These are phyloP conservation scores for Xylaria nigripes DNA, from an alignment of 495 filamentous ascomycete species.

Conservation along the genomic window DNA sequence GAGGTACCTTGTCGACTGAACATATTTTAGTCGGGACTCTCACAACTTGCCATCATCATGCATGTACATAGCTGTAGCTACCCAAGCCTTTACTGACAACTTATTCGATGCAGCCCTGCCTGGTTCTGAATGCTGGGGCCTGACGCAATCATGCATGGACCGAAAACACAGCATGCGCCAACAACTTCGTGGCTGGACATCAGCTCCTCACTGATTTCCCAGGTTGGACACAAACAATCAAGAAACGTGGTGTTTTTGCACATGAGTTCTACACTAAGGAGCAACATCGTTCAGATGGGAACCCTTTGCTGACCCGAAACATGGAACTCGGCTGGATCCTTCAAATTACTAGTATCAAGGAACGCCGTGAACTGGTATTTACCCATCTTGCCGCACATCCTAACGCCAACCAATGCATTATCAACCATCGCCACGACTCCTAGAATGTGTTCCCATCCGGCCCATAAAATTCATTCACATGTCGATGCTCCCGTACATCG, in stretches of 20 bases:
- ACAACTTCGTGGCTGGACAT: background rate
- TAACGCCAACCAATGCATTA: constrained; percentile 13
- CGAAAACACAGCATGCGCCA: background rate
- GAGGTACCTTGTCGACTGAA: no score
- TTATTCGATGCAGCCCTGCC: background rate
- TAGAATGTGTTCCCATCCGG: background rate
- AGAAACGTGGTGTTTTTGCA: background rate
- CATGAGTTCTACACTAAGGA: background rate
- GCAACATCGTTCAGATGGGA: background rate
- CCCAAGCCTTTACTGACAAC: background rate
- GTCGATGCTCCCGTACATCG: background rate
- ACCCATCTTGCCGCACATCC: constrained; percentile 2
- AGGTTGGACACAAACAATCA: background rate
- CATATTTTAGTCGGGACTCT: no score
- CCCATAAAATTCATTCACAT: background rate
- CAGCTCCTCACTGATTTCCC: background rate
- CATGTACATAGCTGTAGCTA: background rate
- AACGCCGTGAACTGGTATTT: constrained; percentile 11
- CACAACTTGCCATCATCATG: no score
- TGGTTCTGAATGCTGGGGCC: background rate
- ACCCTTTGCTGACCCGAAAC: background rate
- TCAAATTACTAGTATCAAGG: background rate
- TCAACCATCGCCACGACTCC: constrained; percentile 5
- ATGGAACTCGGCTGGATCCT: background rate
- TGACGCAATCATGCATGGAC: constrained; percentile 11